A percentile compares a stretch with the other conserved stretches of the same genome.
phyloP scores from a whole-genome alignment of 169 alveolate species.

The Cyclospora cayetanensis region DNA sequence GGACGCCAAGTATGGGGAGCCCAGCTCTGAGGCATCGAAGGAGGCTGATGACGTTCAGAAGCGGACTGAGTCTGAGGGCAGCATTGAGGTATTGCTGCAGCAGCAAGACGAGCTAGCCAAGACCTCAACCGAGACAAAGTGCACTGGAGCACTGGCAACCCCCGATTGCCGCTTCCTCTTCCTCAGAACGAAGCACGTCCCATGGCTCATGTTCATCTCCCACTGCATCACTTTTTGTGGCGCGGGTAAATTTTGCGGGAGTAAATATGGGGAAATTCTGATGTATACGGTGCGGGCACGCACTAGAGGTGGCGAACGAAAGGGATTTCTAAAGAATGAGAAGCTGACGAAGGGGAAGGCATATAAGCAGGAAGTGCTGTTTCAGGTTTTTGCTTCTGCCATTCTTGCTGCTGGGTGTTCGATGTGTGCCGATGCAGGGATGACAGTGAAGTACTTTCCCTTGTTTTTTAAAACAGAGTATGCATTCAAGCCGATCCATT shows the following conservation, averaged over 20 bases:
- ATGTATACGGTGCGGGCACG: neutral
- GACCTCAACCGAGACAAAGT: too few relatives aligned
- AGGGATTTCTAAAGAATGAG: too few relatives aligned
- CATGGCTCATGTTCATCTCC: slow-evolving; percentile 61
- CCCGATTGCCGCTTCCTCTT: too few relatives aligned
- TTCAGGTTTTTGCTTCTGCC: neutral
- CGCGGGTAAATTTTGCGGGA: slow-evolving; percentile 16
- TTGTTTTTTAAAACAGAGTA: slow-evolving; percentile 44
- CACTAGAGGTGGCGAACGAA: too few relatives aligned
- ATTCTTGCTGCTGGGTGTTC: neutral
- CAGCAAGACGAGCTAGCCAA: neutral
- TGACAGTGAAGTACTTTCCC: slow-evolving; percentile 69
- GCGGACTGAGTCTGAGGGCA: too few relatives aligned
- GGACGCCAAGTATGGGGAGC: too few relatives aligned
- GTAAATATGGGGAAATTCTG: neutral
- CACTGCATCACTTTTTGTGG: slow-evolving; percentile 50
- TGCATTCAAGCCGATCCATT: slow-evolving; percentile 38
- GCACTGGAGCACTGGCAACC: too few relatives aligned
- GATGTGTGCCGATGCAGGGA: slow-evolving; percentile 21
- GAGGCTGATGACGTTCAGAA: too few relatives aligned
- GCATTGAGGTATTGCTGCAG: neutral
- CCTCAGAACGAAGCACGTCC: too few relatives aligned
- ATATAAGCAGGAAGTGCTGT: neutral
- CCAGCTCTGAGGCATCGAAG: too few relatives aligned
- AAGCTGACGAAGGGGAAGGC: too few relatives aligned